Evolutionary conservation across 345 rosid species (phyloP), one percentile per base, ranked within the genome.

Genomic region (Acer negundo): DNA sequence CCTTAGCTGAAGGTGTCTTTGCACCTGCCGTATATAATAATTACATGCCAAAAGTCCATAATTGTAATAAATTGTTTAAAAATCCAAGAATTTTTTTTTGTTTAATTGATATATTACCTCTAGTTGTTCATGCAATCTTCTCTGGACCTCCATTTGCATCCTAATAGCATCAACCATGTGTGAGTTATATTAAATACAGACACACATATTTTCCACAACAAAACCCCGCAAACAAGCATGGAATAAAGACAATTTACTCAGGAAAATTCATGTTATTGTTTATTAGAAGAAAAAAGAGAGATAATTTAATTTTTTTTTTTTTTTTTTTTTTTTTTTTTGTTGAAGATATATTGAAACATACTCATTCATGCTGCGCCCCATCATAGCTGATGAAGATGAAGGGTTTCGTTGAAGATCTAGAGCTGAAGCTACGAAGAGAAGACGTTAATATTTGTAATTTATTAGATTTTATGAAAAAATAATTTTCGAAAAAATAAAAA

Each of bases 91-190:
- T 8, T 42, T 42, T 42, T 42, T 42, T 42, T 42, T 42, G n/a
- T 10, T 20, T 4, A 67, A 67, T 19, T 67, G n/a, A 12, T 16
- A 26, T 24, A 31, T 79, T 82, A 96, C 99, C 98, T 97, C 99
- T 40, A 97, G 80, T 80, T 97, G 99, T 82, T 97, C 99, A 62
- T 94, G 99, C 77, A 97, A 80, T 85, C 99, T 89, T 89, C 98
- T 90, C 79, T 94, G 99, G 80, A 97, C 99, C 91, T 94, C 99
- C 97, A 94, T 94, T 89, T 97, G 99, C 97, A 94, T 97, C 91
- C 99, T 94, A 84, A 81, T 86, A 24, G 82, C 83, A 89, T 82
- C 84, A 87, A 84, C 81, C 81, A 87, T 78, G 78, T 75, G 83
- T 87, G 82, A 91, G 89, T 86, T 83, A 78, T 77, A 76, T 70